Conservation (phyloP, 1,284 basidiomycete species). For the Sporisorium graminicola region DNA sequence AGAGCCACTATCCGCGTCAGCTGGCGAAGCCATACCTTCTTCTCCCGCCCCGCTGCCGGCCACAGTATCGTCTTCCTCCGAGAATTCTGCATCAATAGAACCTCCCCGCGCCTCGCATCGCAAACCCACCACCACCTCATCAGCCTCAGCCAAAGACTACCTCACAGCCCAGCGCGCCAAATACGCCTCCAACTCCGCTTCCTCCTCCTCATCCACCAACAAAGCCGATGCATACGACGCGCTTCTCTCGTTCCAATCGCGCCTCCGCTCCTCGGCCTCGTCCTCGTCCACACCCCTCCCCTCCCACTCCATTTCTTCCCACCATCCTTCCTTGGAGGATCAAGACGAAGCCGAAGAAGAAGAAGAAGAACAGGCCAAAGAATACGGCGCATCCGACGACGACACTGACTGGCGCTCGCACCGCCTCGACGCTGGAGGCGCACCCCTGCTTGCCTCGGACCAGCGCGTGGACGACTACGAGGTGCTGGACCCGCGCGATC, state of each 20-base stretch:
- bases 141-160: neutral
- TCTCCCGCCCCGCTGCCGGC: neutral
- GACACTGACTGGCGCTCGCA: conserved; percentile 44
- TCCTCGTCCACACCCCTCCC: neutral
- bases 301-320: neutral
- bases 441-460: conserved; percentile 19
- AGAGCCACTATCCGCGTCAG: neutral
- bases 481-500: conserved; percentile 53
- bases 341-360: conserved; percentile 27
- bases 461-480: conserved; percentile 55
- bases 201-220: too few species aligned
- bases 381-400: conserved; percentile 63
- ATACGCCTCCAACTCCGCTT: too few species aligned
- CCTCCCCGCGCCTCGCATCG: neutral
- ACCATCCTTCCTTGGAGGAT: too few species aligned
- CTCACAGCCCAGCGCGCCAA: conserved; percentile 21
- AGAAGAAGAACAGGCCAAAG: conserved; percentile 43
- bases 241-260: conserved; percentile 41
- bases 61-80: neutral
- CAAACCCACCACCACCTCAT: neutral
- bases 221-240: conserved; percentile 28
- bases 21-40: neutral
- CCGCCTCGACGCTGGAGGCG: conserved; percentile 52
- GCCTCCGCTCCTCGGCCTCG: conserved; percentile 15
- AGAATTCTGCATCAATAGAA: neutral